Evolutionary conservation across 176 grass and related monocot species (phyloP).

Genomic region (Lolium multiflorum): DNA sequence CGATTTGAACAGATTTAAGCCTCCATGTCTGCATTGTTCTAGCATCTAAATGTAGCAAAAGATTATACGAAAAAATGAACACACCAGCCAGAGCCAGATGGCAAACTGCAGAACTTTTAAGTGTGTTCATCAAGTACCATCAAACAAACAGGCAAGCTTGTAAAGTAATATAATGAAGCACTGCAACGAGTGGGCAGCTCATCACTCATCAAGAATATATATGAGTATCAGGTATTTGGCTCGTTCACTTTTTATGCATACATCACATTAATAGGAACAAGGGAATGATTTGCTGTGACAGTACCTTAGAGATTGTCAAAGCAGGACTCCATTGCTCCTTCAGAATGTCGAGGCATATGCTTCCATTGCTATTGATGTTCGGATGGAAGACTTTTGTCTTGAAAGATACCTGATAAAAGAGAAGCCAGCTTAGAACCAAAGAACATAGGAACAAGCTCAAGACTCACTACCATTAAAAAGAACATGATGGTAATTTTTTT

Average conservation of each 20-base stretch:
- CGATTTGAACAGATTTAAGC: neutral
- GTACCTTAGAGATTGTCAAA: constrained; percentile 68
- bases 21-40: neutral
- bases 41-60: neutral
- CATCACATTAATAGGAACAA: neutral
- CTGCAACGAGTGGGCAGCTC: neutral
- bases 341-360: constrained; percentile 67
- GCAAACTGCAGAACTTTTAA: neutral
- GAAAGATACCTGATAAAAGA: constrained; percentile 57
- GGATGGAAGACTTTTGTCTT: constrained; percentile 71
- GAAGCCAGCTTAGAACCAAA: neutral
- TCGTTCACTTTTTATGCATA: constrained; percentile 16
- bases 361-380: constrained; percentile 70
- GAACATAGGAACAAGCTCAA: neutral
- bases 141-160: neutral
- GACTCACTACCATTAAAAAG: neutral
- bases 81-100: neutral
- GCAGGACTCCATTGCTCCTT: constrained; percentile 73
- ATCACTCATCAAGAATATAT: neutral
- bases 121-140: neutral
- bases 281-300: neutral
- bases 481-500: neutral
- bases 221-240: neutral
- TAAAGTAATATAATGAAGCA: neutral
- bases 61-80: neutral